Conservation (phyloP, 495 filamentous ascomycete genomes). For the Aspergillus conjunctus region DNA sequence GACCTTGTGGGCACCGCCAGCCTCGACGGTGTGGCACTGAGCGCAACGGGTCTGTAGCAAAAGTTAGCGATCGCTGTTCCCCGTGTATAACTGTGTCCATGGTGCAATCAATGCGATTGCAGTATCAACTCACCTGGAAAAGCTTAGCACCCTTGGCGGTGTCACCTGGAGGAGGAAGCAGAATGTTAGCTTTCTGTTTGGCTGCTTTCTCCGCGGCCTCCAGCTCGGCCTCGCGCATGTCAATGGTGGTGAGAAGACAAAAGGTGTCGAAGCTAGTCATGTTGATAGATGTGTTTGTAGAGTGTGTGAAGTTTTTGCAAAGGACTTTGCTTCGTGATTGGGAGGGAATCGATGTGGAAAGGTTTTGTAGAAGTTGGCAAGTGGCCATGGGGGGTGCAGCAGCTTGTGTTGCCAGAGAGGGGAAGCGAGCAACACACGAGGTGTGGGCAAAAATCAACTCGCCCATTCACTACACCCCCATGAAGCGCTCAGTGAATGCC, state of each 20-base stretch:
- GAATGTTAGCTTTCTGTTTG: constrained; percentile 33
- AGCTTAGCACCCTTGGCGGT: constrained; percentile 96
- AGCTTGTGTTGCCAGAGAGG: not conserved
- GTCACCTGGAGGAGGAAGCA: constrained; percentile 65
- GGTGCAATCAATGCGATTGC: not conserved
- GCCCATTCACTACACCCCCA: constrained; percentile 8
- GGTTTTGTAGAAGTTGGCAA: not conserved
- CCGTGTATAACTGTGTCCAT: not conserved
- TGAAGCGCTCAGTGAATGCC: constrained; percentile 9
- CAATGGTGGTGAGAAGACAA: constrained; percentile 27
- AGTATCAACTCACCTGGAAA: constrained; percentile 70
- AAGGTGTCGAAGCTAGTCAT: constrained; percentile 40
- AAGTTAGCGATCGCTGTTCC: constrained; percentile 23
- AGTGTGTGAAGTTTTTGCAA: not conserved
- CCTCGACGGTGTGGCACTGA: constrained; percentile 95
- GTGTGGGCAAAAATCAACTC: not conserved
- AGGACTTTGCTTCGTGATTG: not conserved
- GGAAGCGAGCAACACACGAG: not conserved
- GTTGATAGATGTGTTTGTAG: constrained; percentile 7
- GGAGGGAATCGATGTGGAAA: not conserved
- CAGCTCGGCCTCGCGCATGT: constrained; percentile 35
- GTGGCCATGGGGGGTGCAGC: not conserved
- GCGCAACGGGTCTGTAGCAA: constrained; percentile 79
- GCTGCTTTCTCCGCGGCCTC: constrained; percentile 26
- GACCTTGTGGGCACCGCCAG: constrained; percentile 90